Evolutionary conservation across 2,329 filamentous ascomycete species (phyloP).

Genomic region (Ophiostoma montium): DNA sequence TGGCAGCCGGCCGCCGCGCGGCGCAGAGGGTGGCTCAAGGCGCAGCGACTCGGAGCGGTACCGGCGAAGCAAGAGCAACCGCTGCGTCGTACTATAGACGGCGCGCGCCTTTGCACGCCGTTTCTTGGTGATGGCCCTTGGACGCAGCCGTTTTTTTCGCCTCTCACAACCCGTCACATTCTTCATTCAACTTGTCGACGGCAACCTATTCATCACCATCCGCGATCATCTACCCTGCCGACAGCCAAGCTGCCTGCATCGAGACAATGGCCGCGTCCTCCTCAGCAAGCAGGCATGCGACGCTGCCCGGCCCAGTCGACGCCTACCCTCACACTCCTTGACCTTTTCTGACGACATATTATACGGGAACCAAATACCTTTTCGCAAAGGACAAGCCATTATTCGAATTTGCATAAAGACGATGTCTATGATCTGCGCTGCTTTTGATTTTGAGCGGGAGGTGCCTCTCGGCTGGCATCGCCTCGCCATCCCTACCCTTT

Average conservation of each 20-base stretch:
- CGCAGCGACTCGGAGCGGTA: slow-evolving; percentile 13
- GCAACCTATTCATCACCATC: too few relatives aligned
- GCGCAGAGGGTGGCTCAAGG: slow-evolving; percentile 9
- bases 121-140: background rate
- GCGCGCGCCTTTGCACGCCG: background rate
- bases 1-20: slow-evolving; percentile 10
- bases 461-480: background rate
- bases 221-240: too few relatives aligned
- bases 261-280: background rate
- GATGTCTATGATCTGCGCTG: slow-evolving; percentile 4
- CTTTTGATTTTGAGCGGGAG: background rate
- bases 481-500: background rate
- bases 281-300: background rate
- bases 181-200: too few relatives aligned
- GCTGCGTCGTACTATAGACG: slow-evolving; percentile 14
- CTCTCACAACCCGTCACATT: background rate
- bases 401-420: slow-evolving; percentile 5
- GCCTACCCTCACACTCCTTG: background rate
- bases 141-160: background rate
- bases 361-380: slow-evolving; percentile 3
- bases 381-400: slow-evolving; percentile 1
- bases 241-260: background rate
- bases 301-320: background rate
- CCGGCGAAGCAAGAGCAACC: slow-evolving; percentile 12
- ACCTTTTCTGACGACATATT: slow-evolving; percentile 5